These are phyloP conservation scores for Haplosporangium sp. DNA, from an alignment of 371 early-diverging fungal genomes.

Conservation along the genomic window DNA sequence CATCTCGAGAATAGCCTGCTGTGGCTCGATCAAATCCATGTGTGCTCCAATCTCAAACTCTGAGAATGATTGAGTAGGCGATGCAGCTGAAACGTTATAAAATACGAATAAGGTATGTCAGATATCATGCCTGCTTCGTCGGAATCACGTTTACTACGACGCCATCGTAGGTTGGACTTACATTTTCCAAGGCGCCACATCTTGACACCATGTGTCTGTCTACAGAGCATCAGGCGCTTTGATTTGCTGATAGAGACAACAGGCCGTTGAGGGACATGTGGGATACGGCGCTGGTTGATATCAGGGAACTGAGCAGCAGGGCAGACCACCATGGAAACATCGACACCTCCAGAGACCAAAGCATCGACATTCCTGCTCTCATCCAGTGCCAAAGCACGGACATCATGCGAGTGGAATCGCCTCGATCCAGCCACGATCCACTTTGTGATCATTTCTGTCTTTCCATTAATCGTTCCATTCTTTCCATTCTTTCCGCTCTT, in stretches of 20 bases:
- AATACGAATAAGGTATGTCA: neutral
- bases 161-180: conserved; percentile 9
- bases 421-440: conserved; percentile 87
- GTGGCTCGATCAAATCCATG: conserved; percentile 69
- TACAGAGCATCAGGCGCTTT: conserved; percentile 68
- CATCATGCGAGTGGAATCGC: conserved; percentile 93
- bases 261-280: conserved; percentile 84
- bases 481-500: conserved; percentile 44
- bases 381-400: conserved; percentile 83
- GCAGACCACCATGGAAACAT: conserved; percentile 78
- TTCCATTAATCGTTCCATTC: conserved; percentile 42
- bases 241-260: conserved; percentile 73
- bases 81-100: conserved; percentile 22
- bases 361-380: conserved; percentile 69
- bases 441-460: conserved; percentile 43
- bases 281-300: conserved; percentile 74
- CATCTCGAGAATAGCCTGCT: conserved; percentile 71
- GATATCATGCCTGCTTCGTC: no score
- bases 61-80: conserved; percentile 41
- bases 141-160: neutral
- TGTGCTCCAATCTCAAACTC: conserved; percentile 53
- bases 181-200: conserved; percentile 84
- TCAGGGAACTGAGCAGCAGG: conserved; percentile 74
- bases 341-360: conserved; percentile 88
- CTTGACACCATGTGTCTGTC: conserved; percentile 70